A percentile compares a stretch with the other conserved stretches of the same genome.
Conservation (phyloP, 2,329 filamentous ascomycete species). For the Pseudopyricularia javanii region DNA sequence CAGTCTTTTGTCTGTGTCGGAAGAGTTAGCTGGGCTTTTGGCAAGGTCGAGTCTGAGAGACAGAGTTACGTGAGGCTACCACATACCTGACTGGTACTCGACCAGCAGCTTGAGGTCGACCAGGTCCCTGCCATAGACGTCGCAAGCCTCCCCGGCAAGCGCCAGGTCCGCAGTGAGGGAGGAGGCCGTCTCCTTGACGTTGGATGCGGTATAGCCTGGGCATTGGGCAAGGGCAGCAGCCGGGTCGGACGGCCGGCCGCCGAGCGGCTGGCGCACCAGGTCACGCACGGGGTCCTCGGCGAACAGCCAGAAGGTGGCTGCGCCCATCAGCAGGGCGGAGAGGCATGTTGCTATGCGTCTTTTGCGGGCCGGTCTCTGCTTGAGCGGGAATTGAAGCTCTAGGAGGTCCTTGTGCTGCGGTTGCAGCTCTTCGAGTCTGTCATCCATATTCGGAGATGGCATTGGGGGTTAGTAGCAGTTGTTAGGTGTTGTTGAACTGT, state of each 20-base stretch:
- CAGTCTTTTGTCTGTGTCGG: constrained; percentile 37
- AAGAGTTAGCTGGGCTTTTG: not conserved
- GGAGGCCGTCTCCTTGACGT: constrained; percentile 36
- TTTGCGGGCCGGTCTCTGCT: not conserved
- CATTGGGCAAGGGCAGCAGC: constrained; percentile 23
- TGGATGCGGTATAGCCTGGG: constrained; percentile 55
- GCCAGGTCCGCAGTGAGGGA: constrained; percentile 58
- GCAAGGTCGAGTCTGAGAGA: not conserved
- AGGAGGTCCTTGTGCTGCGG: not conserved
- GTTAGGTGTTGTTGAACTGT: no score
- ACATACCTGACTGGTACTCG: constrained; percentile 44
- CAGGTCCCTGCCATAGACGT: constrained; percentile 68
- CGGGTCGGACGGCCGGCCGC: no score
- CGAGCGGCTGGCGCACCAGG: not conserved
- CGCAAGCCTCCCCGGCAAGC: constrained; percentile 59
- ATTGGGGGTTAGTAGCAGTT: no score
- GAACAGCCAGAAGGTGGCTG: not conserved
- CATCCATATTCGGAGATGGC: not conserved
- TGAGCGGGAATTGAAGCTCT: not conserved
- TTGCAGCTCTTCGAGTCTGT: not conserved
- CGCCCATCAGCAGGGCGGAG: not conserved
- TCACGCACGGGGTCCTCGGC: not conserved
- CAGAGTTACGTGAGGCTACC: not conserved
- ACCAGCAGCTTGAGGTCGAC: constrained; percentile 54
- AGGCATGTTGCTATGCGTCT: not conserved